Conservation (phyloP, 1,284 basidiomycete species). For the Ceratorhiza oryzae-sativae region DNA sequence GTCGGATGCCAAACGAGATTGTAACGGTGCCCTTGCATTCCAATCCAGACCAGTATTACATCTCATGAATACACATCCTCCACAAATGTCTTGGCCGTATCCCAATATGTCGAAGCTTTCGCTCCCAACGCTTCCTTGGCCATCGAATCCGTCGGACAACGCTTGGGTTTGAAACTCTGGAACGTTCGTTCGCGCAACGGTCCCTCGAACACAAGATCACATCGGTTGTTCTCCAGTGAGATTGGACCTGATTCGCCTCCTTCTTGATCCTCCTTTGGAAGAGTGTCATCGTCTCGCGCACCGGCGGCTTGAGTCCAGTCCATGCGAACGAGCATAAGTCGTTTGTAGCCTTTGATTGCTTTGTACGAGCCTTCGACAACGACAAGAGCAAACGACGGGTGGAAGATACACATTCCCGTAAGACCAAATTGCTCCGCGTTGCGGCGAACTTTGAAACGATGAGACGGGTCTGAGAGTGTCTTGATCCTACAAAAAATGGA, state of each 20-base stretch:
- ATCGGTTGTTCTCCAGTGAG: conserved; percentile 83
- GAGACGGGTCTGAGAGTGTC: conserved; percentile 88
- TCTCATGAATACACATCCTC: conserved; percentile 47
- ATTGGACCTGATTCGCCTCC: conserved; percentile 51
- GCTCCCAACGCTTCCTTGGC: conserved; percentile 87
- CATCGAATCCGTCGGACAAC: conserved; percentile 82
- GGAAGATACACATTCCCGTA: conserved; percentile 88
- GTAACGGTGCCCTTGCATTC: neutral
- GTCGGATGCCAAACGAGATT: neutral
- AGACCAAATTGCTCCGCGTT: conserved; percentile 93
- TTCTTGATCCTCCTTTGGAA: conserved; percentile 62
- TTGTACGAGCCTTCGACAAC: conserved; percentile 93
- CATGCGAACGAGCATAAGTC: conserved; percentile 87
- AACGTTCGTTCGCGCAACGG: conserved; percentile 84
- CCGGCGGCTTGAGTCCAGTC: conserved; percentile 94
- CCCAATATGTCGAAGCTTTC: conserved; percentile 90
- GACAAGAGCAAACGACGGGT: conserved; percentile 87
- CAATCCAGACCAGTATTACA: conserved; percentile 5
- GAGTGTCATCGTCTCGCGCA: conserved; percentile 72
- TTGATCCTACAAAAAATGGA: conserved; percentile 66
- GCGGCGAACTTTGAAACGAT: conserved; percentile 95
- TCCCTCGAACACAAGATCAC: conserved; percentile 94
- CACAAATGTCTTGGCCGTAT: conserved; percentile 78
- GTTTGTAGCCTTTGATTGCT: conserved; percentile 87
- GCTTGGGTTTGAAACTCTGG: conserved; percentile 80